Percentiles rank a stretch among this genome's conserved stretches.
Evolutionary conservation across 208 protist genomes (phyloP).

Genomic region (Leishmania major): DNA sequence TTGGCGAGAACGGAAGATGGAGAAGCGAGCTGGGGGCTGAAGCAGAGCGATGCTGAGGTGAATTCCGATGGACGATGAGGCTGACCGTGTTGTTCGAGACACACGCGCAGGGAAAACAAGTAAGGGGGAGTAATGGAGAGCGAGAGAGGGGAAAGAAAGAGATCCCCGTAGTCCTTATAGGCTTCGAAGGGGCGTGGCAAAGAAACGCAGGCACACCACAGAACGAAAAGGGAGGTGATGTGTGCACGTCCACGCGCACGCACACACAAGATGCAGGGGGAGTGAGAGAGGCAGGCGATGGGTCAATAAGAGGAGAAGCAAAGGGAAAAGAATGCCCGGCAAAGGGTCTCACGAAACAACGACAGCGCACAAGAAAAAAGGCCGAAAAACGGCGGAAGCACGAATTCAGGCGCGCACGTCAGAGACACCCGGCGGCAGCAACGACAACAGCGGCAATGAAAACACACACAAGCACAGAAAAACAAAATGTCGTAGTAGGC

Average conservation of each 20-base stretch:
- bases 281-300: background rate
- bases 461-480: background rate
- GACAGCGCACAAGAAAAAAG: background rate
- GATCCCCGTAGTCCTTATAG: background rate
- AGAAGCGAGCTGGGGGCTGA: background rate
- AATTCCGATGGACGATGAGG: background rate
- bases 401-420: background rate
- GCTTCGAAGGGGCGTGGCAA: background rate
- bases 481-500: background rate
- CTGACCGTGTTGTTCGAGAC: background rate
- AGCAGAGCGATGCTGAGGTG: background rate
- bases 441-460: background rate
- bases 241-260: background rate
- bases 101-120: background rate
- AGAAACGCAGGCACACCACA: background rate
- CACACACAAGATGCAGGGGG: background rate
- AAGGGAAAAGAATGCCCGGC: background rate
- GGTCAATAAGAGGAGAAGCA: background rate
- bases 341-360: background rate
- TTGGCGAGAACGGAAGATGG: background rate
- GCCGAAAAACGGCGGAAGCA: background rate
- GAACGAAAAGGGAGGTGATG: no score
- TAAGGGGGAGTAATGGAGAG: background rate
- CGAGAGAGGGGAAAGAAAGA: background rate
- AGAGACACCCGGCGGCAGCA: background rate